A percentile compares a stretch with the other conserved stretches of the same genome.
Conservation (phyloP, 352 stramenopile genomes). For the Blastocystis hominis region DNA sequence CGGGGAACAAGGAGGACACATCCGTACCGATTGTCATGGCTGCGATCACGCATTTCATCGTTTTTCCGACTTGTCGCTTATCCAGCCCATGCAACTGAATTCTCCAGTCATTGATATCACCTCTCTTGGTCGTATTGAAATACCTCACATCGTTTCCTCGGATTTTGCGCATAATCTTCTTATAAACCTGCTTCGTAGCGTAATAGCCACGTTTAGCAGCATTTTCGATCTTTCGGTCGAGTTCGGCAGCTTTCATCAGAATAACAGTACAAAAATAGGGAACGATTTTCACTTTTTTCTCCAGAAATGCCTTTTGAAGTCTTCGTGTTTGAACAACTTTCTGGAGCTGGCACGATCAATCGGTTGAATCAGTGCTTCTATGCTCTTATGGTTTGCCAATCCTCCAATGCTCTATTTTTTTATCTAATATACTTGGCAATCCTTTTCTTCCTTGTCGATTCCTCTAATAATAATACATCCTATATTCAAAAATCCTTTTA, state of each 20-base stretch:
- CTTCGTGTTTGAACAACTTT: too few species aligned
- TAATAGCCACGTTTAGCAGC: conserved; percentile 38
- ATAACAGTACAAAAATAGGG: neutral
- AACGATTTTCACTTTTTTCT: neutral
- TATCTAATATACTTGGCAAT: too few species aligned
- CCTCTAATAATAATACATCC: too few species aligned
- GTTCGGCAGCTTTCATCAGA: conserved; percentile 40
- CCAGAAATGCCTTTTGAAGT: too few species aligned
- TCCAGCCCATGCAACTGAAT: conserved; percentile 90
- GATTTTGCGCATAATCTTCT: conserved; percentile 53
- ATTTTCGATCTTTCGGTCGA: conserved; percentile 31
- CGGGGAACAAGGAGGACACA: conserved; percentile 94
- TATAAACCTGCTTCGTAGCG: conserved; percentile 50
- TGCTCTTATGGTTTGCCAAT: too few species aligned
- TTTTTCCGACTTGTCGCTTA: conserved; percentile 91
- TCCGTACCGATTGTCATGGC: conserved; percentile 99
- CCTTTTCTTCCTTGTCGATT: too few species aligned
- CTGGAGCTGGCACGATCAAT: too few species aligned
- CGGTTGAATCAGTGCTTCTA: too few species aligned
- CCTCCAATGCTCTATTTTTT: too few species aligned
- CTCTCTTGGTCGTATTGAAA: conserved; percentile 97
- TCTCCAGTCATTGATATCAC: conserved; percentile 91
- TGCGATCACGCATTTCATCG: conserved; percentile 94
- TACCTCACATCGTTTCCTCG: conserved; percentile 88
- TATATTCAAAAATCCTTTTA: too few species aligned